Conservation (phyloP, 2,329 filamentous ascomycete species). For the Leptographium radiaticola region DNA sequence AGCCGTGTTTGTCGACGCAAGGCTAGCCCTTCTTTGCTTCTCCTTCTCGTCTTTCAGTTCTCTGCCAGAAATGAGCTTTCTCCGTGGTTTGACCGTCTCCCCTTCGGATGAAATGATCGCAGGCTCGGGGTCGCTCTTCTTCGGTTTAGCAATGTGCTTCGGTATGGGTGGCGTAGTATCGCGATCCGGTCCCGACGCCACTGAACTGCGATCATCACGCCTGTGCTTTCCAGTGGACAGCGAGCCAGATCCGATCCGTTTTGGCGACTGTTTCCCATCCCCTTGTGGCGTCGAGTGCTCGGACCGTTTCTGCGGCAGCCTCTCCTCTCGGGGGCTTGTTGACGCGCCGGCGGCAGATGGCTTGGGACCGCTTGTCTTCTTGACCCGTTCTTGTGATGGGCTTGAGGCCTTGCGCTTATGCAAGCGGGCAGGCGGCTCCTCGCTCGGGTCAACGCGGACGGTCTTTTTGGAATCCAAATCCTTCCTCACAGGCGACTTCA, state of each 20-base stretch:
- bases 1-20: conserved; percentile 35
- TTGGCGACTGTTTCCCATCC: conserved; percentile 35
- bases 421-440: conserved; percentile 23
- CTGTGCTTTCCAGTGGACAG: conserved; percentile 2
- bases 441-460: conserved; percentile 29
- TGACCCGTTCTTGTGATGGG: conserved; percentile 30
- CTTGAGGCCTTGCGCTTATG: conserved; percentile 36
- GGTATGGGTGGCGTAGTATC: conserved; percentile 36
- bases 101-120: conserved; percentile 41
- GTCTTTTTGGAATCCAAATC: conserved; percentile 29
- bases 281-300: conserved; percentile 26
- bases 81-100: conserved; percentile 43
- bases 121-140: conserved; percentile 40
- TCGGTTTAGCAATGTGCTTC: conserved; percentile 36
- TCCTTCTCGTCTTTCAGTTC: conserved; percentile 42
- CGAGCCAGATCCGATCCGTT: conserved; percentile 25
- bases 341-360: conserved; percentile 12
- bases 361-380: conserved; percentile 24
- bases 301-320: conserved; percentile 14
- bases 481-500: conserved; percentile 33
- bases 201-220: conserved; percentile 26
- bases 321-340: conserved; percentile 36
- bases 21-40: conserved; percentile 44
- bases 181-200: conserved; percentile 35
- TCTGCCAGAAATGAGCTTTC: conserved; percentile 50